Conservation (phyloP, 1,284 basidiomycete species). For the Coniferiporia sulphurascens region DNA sequence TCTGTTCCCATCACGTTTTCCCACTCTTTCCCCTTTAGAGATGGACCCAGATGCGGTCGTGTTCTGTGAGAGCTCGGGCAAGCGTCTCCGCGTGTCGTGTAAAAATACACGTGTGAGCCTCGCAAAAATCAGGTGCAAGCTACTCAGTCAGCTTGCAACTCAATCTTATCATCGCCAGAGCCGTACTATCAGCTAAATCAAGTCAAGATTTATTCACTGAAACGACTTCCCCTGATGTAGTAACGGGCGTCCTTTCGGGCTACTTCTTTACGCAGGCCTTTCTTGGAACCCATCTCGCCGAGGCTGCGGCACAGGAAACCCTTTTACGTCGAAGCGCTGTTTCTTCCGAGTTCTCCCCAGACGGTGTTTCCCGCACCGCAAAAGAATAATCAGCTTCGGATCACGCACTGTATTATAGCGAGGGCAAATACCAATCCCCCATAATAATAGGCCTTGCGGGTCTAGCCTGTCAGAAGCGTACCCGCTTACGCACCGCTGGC, state of each 20-base stretch:
- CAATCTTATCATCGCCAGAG: constrained; percentile 12
- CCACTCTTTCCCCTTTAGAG: constrained; percentile 2
- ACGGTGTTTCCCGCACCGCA: background rate
- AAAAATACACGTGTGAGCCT: constrained; percentile 1
- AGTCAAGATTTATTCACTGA: constrained; percentile 1
- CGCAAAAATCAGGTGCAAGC: background rate
- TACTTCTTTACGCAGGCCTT: constrained; percentile 18
- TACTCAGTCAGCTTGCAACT: background rate
- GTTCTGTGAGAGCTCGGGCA: background rate
- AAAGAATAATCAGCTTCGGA: background rate
- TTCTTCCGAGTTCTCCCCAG: constrained; percentile 6
- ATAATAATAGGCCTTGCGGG: background rate
- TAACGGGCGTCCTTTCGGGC: constrained; percentile 15
- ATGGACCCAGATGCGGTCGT: background rate
- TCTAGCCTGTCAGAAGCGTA: background rate
- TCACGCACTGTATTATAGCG: background rate
- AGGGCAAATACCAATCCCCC: background rate
- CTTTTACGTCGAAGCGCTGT: constrained; percentile 7
- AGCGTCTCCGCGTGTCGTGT: background rate
- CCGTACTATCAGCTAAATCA: background rate
- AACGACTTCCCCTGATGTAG: background rate
- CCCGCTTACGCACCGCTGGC: background rate
- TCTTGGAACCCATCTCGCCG: constrained; percentile 12
- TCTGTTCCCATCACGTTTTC: constrained; percentile 1
- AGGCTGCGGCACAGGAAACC: constrained; percentile 7